Evolutionary conservation across 352 stramenopile genomes (phyloP).

Genomic region (Achlya hypogyna): DNA sequence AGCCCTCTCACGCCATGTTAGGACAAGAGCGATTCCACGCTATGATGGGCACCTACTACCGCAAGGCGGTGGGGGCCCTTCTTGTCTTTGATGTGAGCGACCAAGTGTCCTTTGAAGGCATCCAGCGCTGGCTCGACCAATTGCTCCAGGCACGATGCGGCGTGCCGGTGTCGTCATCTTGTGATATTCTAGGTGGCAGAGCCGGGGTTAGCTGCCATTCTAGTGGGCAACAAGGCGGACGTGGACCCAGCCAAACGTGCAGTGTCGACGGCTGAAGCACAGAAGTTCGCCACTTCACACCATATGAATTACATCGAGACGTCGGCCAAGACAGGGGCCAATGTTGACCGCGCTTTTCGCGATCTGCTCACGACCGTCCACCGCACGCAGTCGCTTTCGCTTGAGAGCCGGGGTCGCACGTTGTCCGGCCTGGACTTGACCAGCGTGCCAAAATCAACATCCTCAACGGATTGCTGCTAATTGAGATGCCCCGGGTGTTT

Average conservation of each 20-base stretch:
- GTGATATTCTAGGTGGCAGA: constrained; percentile 33
- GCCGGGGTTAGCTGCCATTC: constrained; percentile 49
- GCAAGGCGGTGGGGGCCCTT: constrained; percentile 64
- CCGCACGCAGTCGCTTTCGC: constrained; percentile 26
- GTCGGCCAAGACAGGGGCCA: constrained; percentile 63
- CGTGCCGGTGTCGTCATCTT: not conserved
- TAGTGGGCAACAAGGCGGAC: constrained; percentile 74
- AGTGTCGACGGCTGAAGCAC: constrained; percentile 48
- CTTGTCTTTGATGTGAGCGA: constrained; percentile 71
- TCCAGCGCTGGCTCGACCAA: constrained; percentile 66
- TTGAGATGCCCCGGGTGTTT: no score
- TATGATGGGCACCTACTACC: constrained; percentile 87
- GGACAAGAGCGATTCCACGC: constrained; percentile 80
- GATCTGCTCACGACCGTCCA: constrained; percentile 48
- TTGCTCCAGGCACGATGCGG: constrained; percentile 31
- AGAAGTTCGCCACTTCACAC: constrained; percentile 49
- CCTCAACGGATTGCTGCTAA: not conserved
- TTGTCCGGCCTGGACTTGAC: not conserved
- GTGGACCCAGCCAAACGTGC: constrained; percentile 31
- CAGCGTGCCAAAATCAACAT: not conserved
- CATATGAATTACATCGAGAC: constrained; percentile 77
- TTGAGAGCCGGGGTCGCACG: not conserved
- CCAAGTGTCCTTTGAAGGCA: constrained; percentile 36
- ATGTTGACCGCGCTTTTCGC: constrained; percentile 53
- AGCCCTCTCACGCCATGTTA: not conserved